These are phyloP conservation scores for Teratosphaeria gauchensis DNA, from an alignment of 2,329 filamentous ascomycete genomes.

Conservation along the genomic window DNA sequence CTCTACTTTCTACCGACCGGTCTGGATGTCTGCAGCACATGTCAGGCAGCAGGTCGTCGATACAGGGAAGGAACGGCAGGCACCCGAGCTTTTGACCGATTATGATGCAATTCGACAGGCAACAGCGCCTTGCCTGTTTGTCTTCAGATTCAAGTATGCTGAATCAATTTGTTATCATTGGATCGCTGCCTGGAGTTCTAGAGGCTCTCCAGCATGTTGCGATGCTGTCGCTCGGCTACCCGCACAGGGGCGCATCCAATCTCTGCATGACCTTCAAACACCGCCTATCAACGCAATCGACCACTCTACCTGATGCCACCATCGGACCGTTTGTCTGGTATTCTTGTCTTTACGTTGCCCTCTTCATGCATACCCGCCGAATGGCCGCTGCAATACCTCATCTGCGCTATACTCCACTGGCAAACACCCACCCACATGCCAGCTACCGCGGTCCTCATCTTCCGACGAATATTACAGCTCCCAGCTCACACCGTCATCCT, in stretches of 20 bases:
- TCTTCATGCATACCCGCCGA: neutral
- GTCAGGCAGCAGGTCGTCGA: neutral
- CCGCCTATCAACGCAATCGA: neutral
- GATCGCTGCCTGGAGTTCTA: neutral
- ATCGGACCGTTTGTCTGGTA: neutral
- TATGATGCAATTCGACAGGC: neutral
- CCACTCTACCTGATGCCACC: neutral
- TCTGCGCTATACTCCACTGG: slow-evolving; percentile 5
- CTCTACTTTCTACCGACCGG: neutral
- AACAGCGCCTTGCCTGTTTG: neutral
- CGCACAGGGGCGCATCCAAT: too few relatives aligned
- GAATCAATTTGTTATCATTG: neutral
- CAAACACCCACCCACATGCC: slow-evolving; percentile 11
- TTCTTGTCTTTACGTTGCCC: neutral
- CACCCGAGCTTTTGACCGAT: neutral
- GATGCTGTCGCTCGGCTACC: too few relatives aligned
- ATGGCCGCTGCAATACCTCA: slow-evolving; percentile 7
- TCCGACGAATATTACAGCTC: slow-evolving; percentile 5
- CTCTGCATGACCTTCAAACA: neutral
- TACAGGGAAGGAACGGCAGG: neutral
- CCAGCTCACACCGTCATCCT: slow-evolving; percentile 11
- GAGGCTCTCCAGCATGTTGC: neutral
- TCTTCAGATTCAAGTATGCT: neutral
- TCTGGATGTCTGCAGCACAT: neutral
- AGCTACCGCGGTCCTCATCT: slow-evolving; percentile 6